Conservation (phyloP, 2,329 filamentous ascomycete species). For the Pseudogymnoascus sp. region DNA sequence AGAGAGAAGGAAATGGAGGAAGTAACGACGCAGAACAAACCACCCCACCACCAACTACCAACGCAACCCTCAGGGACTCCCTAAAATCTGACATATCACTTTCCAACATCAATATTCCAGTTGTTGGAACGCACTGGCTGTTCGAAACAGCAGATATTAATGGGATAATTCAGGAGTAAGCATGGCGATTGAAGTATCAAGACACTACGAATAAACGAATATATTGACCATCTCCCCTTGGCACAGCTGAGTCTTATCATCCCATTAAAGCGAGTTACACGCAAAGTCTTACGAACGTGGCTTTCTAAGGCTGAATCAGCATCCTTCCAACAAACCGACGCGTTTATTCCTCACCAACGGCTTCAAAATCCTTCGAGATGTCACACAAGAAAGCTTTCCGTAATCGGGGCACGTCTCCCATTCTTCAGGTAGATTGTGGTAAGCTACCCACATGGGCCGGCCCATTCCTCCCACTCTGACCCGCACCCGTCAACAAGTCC, state of each 20-base stretch:
- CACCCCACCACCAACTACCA: neutral
- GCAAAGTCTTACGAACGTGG: neutral
- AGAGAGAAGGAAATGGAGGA: neutral
- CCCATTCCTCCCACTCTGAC: slow-evolving; percentile 1
- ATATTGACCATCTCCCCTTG: neutral
- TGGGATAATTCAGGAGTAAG: neutral
- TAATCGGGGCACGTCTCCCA: neutral
- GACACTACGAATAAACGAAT: neutral
- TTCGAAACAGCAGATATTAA: neutral
- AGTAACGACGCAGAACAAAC: neutral
- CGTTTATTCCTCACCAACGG: slow-evolving; percentile 7
- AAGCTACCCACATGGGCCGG: slow-evolving; percentile 8
- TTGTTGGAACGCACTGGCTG: neutral
- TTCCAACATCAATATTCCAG: neutral
- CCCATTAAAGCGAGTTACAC: neutral
- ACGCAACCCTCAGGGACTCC: neutral
- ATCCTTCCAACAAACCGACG: neutral
- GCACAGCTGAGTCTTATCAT: neutral
- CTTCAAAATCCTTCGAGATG: neutral
- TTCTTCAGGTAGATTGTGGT: neutral
- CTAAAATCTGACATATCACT: neutral
- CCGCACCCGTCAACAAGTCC: neutral
- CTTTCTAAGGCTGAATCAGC: neutral
- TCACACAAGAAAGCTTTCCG: neutral
- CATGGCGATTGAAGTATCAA: neutral